Evolutionary conservation across 2,329 filamentous ascomycete genomes (phyloP), one percentile per base, ranked within the genome.

Genomic region (Xylariaceae sp.): DNA sequence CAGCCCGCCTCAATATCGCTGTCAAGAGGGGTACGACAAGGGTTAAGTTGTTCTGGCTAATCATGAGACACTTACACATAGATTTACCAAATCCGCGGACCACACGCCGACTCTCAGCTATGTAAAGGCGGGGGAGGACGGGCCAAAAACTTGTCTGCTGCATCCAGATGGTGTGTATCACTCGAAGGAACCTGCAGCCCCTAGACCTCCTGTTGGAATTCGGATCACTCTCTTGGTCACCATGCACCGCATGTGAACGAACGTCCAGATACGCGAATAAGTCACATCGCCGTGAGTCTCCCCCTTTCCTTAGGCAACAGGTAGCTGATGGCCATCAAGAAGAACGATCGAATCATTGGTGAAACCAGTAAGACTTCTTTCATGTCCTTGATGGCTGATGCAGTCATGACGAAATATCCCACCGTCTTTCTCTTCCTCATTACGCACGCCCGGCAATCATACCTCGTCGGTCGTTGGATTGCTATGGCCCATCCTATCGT

Each of bases 401-500:
- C 41, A 21, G 8, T 12, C 37, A 15, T 26, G 16, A 30, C 26
- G 42, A 50, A 21, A 16, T 16, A 22, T 5, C 16, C 19, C 15
- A 19, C 15, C 21, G 13, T 15, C 26, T 21, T 42, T 2, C 19
- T 13, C 18, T 36, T n/a, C 6, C 29, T 8, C 30, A n/a, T 26
- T 22, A 21, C n/a, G 22, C 26, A 16, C 22, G n/a, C n/a, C 18
- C 30, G 34, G 26, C 8, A 26, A 26, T 30, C 30, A 41, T 12
- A n/a, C 16, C 34, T 15, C 16, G 34, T 41, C 34, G 39, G 18
- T 54, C 55, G 19, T 15, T 52, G 37, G 46, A 32, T 51, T 66
- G 65, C 75, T 74, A 78, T 62, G n/a, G n/a, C 75, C 70, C 18
- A 65, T 60, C 55, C 70, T 71, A 34, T 15, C 32, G 61, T 74